These are phyloP conservation scores for Cercophora sp. DNA, from an alignment of 495 filamentous ascomycete genomes.

Conservation along the genomic window DNA sequence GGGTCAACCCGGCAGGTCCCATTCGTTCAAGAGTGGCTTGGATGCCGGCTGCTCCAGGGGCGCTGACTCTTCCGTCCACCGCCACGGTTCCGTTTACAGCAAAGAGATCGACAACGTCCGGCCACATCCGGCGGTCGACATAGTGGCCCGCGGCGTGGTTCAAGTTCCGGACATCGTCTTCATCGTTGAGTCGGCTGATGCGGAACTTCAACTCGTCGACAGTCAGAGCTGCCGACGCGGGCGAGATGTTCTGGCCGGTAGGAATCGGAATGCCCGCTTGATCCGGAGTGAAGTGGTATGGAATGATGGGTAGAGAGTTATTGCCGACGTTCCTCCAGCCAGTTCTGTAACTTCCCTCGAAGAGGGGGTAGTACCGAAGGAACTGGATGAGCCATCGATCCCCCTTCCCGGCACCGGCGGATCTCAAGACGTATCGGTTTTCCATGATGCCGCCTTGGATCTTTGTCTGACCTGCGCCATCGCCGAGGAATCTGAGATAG, in stretches of 20 bases:
- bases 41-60: slow-evolving; percentile 7
- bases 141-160: slow-evolving; percentile 16
- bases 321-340: slow-evolving; percentile 16
- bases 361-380: slow-evolving; percentile 18
- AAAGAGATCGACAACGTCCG: slow-evolving; percentile 16
- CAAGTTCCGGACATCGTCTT: slow-evolving; percentile 21
- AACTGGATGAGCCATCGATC: slow-evolving; percentile 14
- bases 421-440: slow-evolving; percentile 15
- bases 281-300: slow-evolving; percentile 18
- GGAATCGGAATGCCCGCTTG: slow-evolving; percentile 13
- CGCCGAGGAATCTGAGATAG: slow-evolving; percentile 8
- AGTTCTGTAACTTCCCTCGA: slow-evolving; percentile 11
- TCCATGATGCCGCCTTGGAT: slow-evolving; percentile 20
- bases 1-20: slow-evolving; percentile 13
- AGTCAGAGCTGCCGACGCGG: not conserved
- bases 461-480: slow-evolving; percentile 11
- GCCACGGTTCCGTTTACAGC: slow-evolving; percentile 8
- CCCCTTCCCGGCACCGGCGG: not conserved
- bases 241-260: not conserved
- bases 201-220: slow-evolving; percentile 13
- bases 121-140: slow-evolving; percentile 21
- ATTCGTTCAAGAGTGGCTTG: slow-evolving; percentile 9
- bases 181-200: slow-evolving; percentile 18
- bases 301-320: slow-evolving; percentile 9
- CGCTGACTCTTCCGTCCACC: slow-evolving; percentile 2